phyloP scores from a whole-genome alignment of 2,329 filamentous ascomycete genomes.

The Trichoderma aggressivum region DNA sequence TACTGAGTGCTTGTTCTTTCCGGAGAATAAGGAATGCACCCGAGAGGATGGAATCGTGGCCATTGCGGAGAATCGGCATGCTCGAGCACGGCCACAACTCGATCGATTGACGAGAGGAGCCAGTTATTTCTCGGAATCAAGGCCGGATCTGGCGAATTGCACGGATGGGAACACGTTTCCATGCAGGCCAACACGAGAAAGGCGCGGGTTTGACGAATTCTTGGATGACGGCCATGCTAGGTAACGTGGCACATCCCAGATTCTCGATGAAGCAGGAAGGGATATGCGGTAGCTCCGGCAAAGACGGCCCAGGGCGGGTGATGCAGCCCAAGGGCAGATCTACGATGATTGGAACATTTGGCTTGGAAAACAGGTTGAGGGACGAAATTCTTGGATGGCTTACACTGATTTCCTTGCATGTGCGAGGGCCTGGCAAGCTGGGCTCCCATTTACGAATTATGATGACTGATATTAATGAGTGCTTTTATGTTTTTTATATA shows the following conservation, averaged over 20 bases:
- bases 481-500: not conserved
- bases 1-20: constrained; percentile 19
- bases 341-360: not conserved
- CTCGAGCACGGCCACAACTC: not conserved
- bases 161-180: not conserved
- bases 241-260: not conserved
- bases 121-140: not conserved
- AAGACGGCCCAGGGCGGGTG: constrained; percentile 4
- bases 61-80: not conserved
- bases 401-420: constrained; percentile 15
- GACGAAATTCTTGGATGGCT: not conserved
- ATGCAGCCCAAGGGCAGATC: constrained; percentile 6
- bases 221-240: not conserved
- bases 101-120: not conserved
- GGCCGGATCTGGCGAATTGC: not conserved
- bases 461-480: constrained; percentile 18
- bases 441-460: constrained; percentile 25
- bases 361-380: constrained; percentile 14
- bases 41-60: constrained; percentile 5
- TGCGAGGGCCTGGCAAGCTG: not conserved
- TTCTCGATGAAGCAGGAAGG: not conserved
- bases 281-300: not conserved
- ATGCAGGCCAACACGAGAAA: not conserved
- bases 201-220: not conserved
- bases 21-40: constrained; percentile 15